Evolutionary conservation across 2,329 filamentous ascomycete species (phyloP), one percentile per base, ranked within the genome.

Genomic region (Aureobasidium melanogenum): DNA sequence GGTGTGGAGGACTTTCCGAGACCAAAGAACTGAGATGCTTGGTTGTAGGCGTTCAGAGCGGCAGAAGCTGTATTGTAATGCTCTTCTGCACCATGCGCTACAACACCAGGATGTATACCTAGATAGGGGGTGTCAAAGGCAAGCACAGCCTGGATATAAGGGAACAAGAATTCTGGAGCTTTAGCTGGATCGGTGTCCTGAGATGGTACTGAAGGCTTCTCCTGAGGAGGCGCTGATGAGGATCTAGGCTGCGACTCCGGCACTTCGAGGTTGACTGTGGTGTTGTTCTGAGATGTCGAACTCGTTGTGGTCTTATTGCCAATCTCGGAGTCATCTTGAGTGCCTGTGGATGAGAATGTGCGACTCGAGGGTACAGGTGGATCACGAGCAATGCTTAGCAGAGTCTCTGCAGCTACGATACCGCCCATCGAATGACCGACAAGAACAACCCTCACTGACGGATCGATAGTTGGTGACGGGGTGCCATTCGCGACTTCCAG

Each of bases 101-200:
- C 86, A 1, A 94, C 88, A 28, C 88, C 88, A 0, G 89, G 89
- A 24, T 87, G 84, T 65, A 92, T 91, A 62, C 89, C 88, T 1
- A 94, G 82, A 72, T 89, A 99, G 0, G 94, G 94, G 0, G 94
- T 99, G 75, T 97, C 93, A 72, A 97, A 96, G 55, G 92, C 90
- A 51, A 97, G 82, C 28, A 97, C 84, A 66, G 89, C 93, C 74
- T 93, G 88, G 66, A 97, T 85, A 73, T 91, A 93, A 1, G 93
- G 93, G 72, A 97, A 97, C 88, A 97, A 93, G 72, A 96, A 84
- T 46, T 48, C 34, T 10, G 56, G 56, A 38, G 56, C 30, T 9
- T 48, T 10, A 6, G 5, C 28, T 7, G 38, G 43, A 24, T 75
- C 70, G 73, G 30, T 72, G 43, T 48, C 44, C 68, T 71, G 73